Conservation (phyloP, 805 yeast species). For the Cyberlindnera maritima region DNA sequence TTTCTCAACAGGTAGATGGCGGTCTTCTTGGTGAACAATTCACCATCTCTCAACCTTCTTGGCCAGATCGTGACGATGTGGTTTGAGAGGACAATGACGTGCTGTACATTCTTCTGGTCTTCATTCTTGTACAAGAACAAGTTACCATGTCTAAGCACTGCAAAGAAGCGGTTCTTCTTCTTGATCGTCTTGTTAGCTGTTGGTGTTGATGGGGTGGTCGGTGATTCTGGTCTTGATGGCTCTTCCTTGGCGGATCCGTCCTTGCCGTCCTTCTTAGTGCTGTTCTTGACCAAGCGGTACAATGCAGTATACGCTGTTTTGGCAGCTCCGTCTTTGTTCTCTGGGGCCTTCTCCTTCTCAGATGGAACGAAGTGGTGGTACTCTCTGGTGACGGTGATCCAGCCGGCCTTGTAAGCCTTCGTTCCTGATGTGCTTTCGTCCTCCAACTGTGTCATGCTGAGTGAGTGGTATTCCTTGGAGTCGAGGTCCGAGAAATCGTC, state of each 20-base stretch:
- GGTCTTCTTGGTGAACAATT: conserved; percentile 73
- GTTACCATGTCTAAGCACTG: conserved; percentile 82
- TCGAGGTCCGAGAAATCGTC: conserved; percentile 24
- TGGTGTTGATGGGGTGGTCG: conserved; percentile 10
- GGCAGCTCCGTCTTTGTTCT: conserved; percentile 22
- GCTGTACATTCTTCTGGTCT: conserved; percentile 59
- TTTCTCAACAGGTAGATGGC: conserved; percentile 71
- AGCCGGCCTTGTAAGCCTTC: conserved; percentile 63
- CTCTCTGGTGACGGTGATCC: conserved; percentile 83
- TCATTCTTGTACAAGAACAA: conserved; percentile 80
- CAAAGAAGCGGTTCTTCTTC: conserved; percentile 62
- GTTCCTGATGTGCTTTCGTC: conserved; percentile 61
- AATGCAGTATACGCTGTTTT: conserved; percentile 61
- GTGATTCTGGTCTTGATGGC: conserved; percentile 1
- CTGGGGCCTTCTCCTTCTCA: conserved; percentile 36
- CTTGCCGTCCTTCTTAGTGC: conserved; percentile 7
- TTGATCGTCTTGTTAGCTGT: conserved; percentile 32
- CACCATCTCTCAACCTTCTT: conserved; percentile 65
- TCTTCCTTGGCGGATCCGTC: conserved; percentile 8
- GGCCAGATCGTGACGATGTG: conserved; percentile 86
- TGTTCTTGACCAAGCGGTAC: conserved; percentile 50
- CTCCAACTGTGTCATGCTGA: conserved; percentile 64
- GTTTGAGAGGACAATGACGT: conserved; percentile 74
- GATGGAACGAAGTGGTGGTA: conserved; percentile 48
- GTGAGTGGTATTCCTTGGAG: conserved; percentile 31